A percentile compares a stretch with the other conserved stretches of the same genome.
Evolutionary conservation across 805 yeast species (phyloP).

Genomic region (Metschnikowia koreensis): DNA sequence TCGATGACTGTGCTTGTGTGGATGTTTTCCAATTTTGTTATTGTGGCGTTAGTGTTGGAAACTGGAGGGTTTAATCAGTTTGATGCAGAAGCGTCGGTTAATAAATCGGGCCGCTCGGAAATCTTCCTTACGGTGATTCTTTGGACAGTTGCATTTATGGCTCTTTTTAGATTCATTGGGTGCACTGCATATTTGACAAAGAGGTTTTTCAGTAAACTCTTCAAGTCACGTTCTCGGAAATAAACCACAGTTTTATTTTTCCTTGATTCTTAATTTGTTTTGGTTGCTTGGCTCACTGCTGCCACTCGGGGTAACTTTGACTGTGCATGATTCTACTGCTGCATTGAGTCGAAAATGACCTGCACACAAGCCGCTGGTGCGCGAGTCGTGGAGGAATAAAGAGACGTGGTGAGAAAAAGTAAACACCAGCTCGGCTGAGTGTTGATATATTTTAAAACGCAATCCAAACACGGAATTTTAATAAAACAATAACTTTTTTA

Average conservation of each 20-base stretch:
- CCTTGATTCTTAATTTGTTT: neutral
- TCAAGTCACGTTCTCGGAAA: slow-evolving; percentile 18
- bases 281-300: neutral
- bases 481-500: neutral
- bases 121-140: slow-evolving; percentile 52
- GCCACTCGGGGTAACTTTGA: neutral
- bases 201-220: slow-evolving; percentile 27
- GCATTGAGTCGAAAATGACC: neutral
- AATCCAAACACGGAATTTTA: neutral
- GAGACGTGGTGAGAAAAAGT: neutral
- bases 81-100: slow-evolving; percentile 25
- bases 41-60: slow-evolving; percentile 42
- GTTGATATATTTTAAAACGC: neutral
- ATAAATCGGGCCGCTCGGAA: slow-evolving; percentile 34
- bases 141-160: slow-evolving; percentile 63
- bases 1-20: slow-evolving; percentile 47
- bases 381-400: neutral
- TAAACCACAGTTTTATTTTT: neutral
- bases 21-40: slow-evolving; percentile 44
- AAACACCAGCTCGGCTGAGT: neutral
- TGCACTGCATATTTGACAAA: slow-evolving; percentile 47
- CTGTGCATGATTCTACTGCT: too few species aligned
- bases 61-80: slow-evolving; percentile 46
- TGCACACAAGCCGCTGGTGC: neutral
- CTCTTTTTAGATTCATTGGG: slow-evolving; percentile 55